Conservation (phyloP, 2,329 filamentous ascomycete genomes). For the Talaromyces rugulosus region DNA sequence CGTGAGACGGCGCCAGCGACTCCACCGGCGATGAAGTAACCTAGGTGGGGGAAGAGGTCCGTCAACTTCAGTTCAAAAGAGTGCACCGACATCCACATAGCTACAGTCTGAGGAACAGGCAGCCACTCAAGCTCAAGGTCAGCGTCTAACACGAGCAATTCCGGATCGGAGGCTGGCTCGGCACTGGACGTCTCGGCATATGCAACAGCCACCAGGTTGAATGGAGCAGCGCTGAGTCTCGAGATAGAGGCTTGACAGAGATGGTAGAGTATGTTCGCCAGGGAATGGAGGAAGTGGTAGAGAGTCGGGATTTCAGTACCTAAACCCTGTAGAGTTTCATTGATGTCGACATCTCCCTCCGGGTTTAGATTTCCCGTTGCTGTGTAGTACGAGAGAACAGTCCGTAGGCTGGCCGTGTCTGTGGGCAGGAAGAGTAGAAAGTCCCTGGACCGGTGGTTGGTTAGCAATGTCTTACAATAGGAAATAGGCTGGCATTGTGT, state of each 20-base stretch:
- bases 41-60: constrained; percentile 53
- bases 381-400: constrained; percentile 86
- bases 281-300: constrained; percentile 30
- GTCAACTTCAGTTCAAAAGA: constrained; percentile 45
- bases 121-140: constrained; percentile 40
- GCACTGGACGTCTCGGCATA: constrained; percentile 21
- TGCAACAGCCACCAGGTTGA: constrained; percentile 26
- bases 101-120: constrained; percentile 36
- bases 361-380: constrained; percentile 83
- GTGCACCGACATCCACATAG: constrained; percentile 41
- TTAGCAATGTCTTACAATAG: constrained; percentile 6
- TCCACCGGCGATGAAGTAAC: constrained; percentile 96
- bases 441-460: constrained; percentile 55
- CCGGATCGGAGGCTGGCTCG: constrained; percentile 25
- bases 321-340: constrained; percentile 87
- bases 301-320: constrained; percentile 60
- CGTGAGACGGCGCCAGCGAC: constrained; percentile 91
- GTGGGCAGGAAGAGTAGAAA: constrained; percentile 86
- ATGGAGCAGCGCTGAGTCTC: constrained; percentile 29
- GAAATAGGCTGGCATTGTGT: not conserved
- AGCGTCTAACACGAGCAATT: constrained; percentile 25
- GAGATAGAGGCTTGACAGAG: constrained; percentile 30
- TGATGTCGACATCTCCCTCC: constrained; percentile 91
- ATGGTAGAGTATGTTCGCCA: constrained; percentile 33
- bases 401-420: constrained; percentile 63